A percentile compares a stretch with the other conserved stretches of the same genome.
Conservation (phyloP, 495 filamentous ascomycete genomes). For the Tricharina praecox region DNA sequence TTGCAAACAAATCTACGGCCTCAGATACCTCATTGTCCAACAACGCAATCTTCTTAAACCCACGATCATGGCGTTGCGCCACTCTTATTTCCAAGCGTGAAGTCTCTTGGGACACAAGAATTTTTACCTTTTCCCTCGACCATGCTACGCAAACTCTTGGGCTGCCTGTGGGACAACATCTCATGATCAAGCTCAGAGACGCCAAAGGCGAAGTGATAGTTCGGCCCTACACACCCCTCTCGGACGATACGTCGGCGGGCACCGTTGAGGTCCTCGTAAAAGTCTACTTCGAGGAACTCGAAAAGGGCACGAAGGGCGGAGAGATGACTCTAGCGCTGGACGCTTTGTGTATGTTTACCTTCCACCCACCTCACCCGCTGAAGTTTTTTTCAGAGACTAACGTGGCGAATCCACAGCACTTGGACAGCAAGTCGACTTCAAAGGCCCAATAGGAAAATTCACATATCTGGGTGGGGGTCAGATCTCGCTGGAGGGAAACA, state of each 20-base stretch:
- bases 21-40: neutral
- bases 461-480: slow-evolving; percentile 55
- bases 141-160: slow-evolving; percentile 41
- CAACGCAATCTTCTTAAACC: slow-evolving; percentile 45
- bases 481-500: slow-evolving; percentile 43
- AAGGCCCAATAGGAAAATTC: slow-evolving; percentile 81
- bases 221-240: slow-evolving; percentile 78
- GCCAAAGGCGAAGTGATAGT: slow-evolving; percentile 56
- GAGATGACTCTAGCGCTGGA: slow-evolving; percentile 78
- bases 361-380: neutral
- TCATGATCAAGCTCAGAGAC: slow-evolving; percentile 70
- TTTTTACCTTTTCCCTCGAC: slow-evolving; percentile 70
- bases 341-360: slow-evolving; percentile 31
- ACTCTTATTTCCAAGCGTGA: slow-evolving; percentile 45
- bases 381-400: too few species aligned
- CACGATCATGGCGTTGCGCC: slow-evolving; percentile 53
- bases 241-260: slow-evolving; percentile 43
- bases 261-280: slow-evolving; percentile 64
- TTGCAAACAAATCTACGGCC: slow-evolving; percentile 5
- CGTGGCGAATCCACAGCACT: slow-evolving; percentile 28
- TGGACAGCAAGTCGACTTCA: slow-evolving; percentile 62
- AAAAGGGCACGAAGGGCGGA: slow-evolving; percentile 42
- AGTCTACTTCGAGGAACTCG: slow-evolving; percentile 53
- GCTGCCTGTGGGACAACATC: slow-evolving; percentile 74
- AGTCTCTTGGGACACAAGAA: slow-evolving; percentile 64